These are phyloP conservation scores for Picochlorum sp. DNA, from an alignment of 139 green algal species.

Conservation along the genomic window DNA sequence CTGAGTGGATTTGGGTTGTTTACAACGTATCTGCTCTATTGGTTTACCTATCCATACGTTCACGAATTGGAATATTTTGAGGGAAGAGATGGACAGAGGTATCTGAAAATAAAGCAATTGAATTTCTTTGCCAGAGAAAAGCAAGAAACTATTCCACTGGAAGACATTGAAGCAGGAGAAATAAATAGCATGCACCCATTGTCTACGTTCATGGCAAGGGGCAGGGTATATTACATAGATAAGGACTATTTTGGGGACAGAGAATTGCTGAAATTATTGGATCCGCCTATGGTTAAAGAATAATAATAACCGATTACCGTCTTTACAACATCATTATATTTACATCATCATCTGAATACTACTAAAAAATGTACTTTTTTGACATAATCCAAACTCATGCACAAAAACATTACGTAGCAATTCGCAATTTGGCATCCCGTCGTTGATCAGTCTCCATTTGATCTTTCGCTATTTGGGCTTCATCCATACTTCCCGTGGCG, in stretches of 20 bases:
- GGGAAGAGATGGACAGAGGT: neutral
- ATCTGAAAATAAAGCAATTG: conserved; percentile 9
- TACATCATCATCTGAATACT: neutral
- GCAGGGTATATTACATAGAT: conserved; percentile 25
- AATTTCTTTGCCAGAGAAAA: conserved; percentile 13
- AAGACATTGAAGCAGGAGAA: conserved; percentile 8
- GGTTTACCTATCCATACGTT: conserved; percentile 26
- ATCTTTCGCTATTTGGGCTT: conserved; percentile 31
- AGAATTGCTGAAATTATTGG: conserved; percentile 20
- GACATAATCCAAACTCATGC: neutral
- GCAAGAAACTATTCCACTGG: neutral
- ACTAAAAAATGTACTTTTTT: neutral
- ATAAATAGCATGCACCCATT: conserved; percentile 27
- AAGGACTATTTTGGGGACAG: conserved; percentile 21
- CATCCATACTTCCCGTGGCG: conserved; percentile 10
- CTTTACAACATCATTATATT: no score
- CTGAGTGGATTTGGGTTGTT: conserved; percentile 31
- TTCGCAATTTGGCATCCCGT: conserved; percentile 34
- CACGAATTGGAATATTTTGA: conserved; percentile 7
- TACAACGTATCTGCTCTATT: conserved; percentile 35
- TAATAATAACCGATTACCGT: no score
- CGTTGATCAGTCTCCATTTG: conserved; percentile 40
- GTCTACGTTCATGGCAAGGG: conserved; percentile 16
- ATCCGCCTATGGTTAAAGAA: neutral
- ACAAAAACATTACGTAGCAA: neutral